Conservation (phyloP, 305 asterid species). For the Fraxinus platypoda region DNA sequence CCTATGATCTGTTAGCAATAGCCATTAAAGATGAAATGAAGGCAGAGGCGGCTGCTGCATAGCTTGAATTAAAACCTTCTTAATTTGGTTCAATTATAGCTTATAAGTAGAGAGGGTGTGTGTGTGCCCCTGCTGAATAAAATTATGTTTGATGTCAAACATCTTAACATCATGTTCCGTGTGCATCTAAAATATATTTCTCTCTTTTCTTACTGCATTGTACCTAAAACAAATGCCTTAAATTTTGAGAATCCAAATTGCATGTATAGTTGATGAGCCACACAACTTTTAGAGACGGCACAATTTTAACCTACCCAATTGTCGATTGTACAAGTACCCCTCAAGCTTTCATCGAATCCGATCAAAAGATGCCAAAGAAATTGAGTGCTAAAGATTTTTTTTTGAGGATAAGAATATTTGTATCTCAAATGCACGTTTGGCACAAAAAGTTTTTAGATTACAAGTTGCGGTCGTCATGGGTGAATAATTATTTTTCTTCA, state of each 20-base stretch:
- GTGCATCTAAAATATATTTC: neutral
- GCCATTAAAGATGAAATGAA: constrained; percentile 53
- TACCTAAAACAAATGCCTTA: neutral
- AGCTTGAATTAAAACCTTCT: neutral
- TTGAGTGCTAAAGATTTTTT: neutral
- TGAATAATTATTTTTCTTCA: too few relatives aligned
- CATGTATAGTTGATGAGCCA: too few relatives aligned
- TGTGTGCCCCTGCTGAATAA: neutral
- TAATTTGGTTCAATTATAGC: neutral
- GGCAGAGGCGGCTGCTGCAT: constrained; percentile 22
- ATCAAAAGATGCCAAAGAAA: neutral
- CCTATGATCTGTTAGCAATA: constrained; percentile 59
- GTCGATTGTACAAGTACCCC: neutral
- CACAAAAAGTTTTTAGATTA: too few relatives aligned
- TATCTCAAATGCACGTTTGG: too few relatives aligned
- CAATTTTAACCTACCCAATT: too few relatives aligned
- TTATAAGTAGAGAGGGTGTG: constrained; percentile 2
- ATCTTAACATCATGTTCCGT: neutral
- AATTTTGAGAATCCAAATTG: too few relatives aligned
- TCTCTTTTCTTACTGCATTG: neutral
- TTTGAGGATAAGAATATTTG: too few relatives aligned
- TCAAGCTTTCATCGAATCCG: neutral
- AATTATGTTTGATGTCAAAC: neutral
- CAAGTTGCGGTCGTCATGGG: too few relatives aligned
- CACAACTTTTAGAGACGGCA: too few relatives aligned